Percentiles rank a stretch among this genome's conserved stretches.
phyloP scores from a whole-genome alignment of 139 green algal species.

The Chlorella sp. region DNA sequence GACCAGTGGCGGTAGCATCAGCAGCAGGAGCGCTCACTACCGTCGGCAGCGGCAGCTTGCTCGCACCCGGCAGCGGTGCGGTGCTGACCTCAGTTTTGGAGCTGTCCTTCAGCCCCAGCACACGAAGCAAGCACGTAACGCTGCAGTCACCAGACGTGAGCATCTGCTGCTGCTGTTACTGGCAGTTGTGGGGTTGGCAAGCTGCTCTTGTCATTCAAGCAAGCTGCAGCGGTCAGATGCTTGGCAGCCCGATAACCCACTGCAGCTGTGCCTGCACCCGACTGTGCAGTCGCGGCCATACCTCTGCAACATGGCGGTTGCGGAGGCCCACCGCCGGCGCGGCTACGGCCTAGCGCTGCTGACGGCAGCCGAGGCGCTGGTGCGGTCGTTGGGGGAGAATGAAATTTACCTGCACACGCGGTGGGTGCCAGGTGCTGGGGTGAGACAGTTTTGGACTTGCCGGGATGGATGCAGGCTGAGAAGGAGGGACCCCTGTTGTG shows the following conservation, averaged over 20 bases:
- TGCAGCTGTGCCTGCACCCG: neutral
- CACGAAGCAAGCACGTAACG: slow-evolving; percentile 56
- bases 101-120: slow-evolving; percentile 57
- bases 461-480: neutral
- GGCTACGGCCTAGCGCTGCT: slow-evolving; percentile 65
- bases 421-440: neutral
- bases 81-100: slow-evolving; percentile 61
- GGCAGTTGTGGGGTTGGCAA: neutral
- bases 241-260: too few relatives aligned
- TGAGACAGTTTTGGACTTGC: too few relatives aligned
- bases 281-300: slow-evolving; percentile 64
- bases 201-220: too few relatives aligned
- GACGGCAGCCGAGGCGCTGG: slow-evolving; percentile 61
- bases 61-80: neutral
- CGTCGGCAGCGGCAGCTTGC: neutral
- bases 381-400: slow-evolving; percentile 34
- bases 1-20: neutral
- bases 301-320: slow-evolving; percentile 82
- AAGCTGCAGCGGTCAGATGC: too few relatives aligned
- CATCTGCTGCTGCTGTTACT: neutral
- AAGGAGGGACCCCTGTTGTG: too few relatives aligned
- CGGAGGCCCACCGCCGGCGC: slow-evolving; percentile 31
- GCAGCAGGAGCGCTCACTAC: neutral
- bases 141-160: slow-evolving; percentile 57
- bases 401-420: slow-evolving; percentile 70